Conservation (phyloP, 352 stramenopile genomes). For the Phytophthora cactorum region DNA sequence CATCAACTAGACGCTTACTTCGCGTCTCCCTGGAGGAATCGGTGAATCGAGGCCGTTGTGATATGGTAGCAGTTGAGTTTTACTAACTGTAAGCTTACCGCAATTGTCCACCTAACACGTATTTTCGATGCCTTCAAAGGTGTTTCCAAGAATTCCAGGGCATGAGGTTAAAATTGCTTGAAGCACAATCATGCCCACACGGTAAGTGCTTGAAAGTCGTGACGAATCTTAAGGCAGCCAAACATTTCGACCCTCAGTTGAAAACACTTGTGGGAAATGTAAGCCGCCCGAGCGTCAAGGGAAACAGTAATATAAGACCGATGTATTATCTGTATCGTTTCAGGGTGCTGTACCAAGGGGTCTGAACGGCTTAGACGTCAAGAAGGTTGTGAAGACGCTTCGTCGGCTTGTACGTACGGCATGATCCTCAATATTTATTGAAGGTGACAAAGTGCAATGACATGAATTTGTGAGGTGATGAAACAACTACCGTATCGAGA, state of each 20-base stretch:
- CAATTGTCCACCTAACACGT: slow-evolving; percentile 95
- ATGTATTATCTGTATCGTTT: slow-evolving; percentile 91
- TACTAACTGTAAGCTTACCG: slow-evolving; percentile 76
- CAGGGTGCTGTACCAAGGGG: slow-evolving; percentile 86
- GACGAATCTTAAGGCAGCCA: slow-evolving; percentile 96
- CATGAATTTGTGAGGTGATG: slow-evolving; percentile 88
- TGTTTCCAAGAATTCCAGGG: slow-evolving; percentile 97
- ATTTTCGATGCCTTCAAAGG: slow-evolving; percentile 92
- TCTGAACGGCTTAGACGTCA: slow-evolving; percentile 79
- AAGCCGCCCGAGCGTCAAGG: slow-evolving; percentile 79
- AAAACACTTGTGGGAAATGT: slow-evolving; percentile 92
- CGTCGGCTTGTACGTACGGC: slow-evolving; percentile 89
- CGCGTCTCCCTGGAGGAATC: slow-evolving; percentile 92
- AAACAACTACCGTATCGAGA: slow-evolving; percentile 61
- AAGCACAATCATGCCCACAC: slow-evolving; percentile 93
- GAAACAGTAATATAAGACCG: slow-evolving; percentile 86
- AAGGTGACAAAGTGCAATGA: slow-evolving; percentile 94
- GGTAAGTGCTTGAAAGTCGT: slow-evolving; percentile 94
- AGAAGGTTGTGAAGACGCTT: slow-evolving; percentile 95
- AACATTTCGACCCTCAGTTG: slow-evolving; percentile 87
- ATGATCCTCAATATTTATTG: slow-evolving; percentile 92
- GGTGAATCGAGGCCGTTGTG: slow-evolving; percentile 93
- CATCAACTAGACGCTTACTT: slow-evolving; percentile 94
- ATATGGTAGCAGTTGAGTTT: slow-evolving; percentile 96
- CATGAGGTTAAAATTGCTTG: slow-evolving; percentile 71